These are phyloP conservation scores for Solanum aculeatissimum DNA, from an alignment of 305 asterid genomes.

Conservation along the genomic window DNA sequence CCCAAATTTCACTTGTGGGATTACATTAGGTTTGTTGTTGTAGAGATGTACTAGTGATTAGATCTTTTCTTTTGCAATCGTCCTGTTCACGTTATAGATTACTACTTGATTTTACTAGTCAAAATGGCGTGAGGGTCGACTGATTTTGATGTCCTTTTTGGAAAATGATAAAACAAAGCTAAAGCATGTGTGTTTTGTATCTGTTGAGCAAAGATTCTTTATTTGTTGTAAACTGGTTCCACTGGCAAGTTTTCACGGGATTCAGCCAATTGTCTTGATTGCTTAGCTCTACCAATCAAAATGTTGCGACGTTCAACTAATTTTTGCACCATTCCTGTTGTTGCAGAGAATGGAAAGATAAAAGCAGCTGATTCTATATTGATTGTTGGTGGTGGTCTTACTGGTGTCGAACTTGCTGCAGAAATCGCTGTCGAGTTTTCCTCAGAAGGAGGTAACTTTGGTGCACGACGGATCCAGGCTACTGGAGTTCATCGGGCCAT, in stretches of 20 bases:
- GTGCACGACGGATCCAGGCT: slow-evolving; percentile 58
- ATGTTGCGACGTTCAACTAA: neutral
- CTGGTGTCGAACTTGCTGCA: slow-evolving; percentile 74
- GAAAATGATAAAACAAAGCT: neutral
- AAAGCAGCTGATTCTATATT: slow-evolving; percentile 40
- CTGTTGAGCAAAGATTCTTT: neutral
- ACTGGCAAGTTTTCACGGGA: neutral
- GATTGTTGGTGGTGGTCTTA: slow-evolving; percentile 81
- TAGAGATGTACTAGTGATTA: neutral
- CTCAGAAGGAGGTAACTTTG: slow-evolving; percentile 39
- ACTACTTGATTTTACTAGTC: neutral
- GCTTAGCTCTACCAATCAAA: neutral
- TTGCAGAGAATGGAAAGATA: slow-evolving; percentile 53
- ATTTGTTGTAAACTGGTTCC: neutral
- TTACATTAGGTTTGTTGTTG: no score
- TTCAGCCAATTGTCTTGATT: neutral
- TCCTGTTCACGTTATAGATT: neutral
- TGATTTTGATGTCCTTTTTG: neutral
- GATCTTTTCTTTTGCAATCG: neutral
- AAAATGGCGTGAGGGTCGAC: neutral
- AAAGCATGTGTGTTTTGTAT: neutral
- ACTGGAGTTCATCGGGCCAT: slow-evolving; percentile 69
- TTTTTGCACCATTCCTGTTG: neutral
- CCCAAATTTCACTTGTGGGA: no score
- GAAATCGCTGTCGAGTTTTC: slow-evolving; percentile 69